Base-by-base conservation (phyloP, 225 moss, liverwort and hornwort genomes). In the Straminergon stramineum region DNA sequence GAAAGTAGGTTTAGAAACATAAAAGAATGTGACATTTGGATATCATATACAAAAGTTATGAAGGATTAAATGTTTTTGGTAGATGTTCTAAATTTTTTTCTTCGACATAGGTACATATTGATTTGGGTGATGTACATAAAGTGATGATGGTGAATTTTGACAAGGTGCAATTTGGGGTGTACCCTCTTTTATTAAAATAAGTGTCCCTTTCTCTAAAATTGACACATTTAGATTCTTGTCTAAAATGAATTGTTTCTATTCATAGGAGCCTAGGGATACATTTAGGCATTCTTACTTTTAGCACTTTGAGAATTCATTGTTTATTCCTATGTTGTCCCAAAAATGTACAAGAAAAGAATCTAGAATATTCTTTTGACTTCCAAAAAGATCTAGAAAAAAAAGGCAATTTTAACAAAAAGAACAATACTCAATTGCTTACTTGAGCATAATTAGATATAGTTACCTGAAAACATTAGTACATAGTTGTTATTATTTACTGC, bases 181-280 rank as follows among this genome's bases (percentile, higher is more conserved):
- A 68, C 1, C 12, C 12, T 6, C 11, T 2, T n/a, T n/a, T n/a
- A n/a, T 68, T 37, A 68, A 11, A 2, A 6, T 68, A 37, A 20
- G 11, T n/a, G 4, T 69, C 7, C 0, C 7, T 3, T 5, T 2
- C 0, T 69, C 23, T 69, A 10, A 37, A n/a, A n/a, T 23, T 69
- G 4, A 15, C 22, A 13, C 2, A 1, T 4, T 1, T 0, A 69
- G 2, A 23, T 69, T 69, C 7, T n/a, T n/a, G 21, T 4, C n/a
- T n/a, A 69, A n/a, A 69, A 21, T 37, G 6, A 2, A 69, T n/a
- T 21, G 6, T 0, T n/a, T n/a, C 22, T 67, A 21, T 37, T 68
- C 0, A 37, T 68, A 2, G n/a, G 12, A 67, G 19, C 18, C 35
- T 35, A 67, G 6, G 3, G 5, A 1, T 2, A 1, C 20, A 37